phyloP scores from a whole-genome alignment of 2,329 filamentous ascomycete species.

The Hyphodiscus sp. region DNA sequence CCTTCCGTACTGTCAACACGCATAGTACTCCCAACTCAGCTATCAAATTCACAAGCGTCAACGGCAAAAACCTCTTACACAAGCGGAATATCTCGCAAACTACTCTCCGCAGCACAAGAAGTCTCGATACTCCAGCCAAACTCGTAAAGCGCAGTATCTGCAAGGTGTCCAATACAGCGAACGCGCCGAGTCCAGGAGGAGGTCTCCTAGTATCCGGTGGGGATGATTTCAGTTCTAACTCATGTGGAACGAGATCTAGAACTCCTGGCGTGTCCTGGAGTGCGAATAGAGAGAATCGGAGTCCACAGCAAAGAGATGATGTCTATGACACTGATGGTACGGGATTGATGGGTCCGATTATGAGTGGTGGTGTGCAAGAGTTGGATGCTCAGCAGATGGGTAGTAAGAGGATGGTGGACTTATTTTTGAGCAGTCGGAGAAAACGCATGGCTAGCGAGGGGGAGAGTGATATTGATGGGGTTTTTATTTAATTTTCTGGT shows the following conservation, averaged over 20 bases:
- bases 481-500: slow-evolving; percentile 4
- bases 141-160: slow-evolving; percentile 18
- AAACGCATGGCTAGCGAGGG: slow-evolving; percentile 36
- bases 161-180: slow-evolving; percentile 2
- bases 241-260: slow-evolving; percentile 5
- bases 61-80: slow-evolving; percentile 19
- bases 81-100: slow-evolving; percentile 19
- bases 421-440: slow-evolving; percentile 45
- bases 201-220: slow-evolving; percentile 22
- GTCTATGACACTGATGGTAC: slow-evolving; percentile 12
- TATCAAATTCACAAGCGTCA: slow-evolving; percentile 9
- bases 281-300: not conserved
- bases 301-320: slow-evolving; percentile 10
- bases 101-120: slow-evolving; percentile 19
- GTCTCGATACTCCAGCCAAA: slow-evolving; percentile 23
- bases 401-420: slow-evolving; percentile 47
- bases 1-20: not conserved
- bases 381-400: slow-evolving; percentile 34
- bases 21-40: slow-evolving; percentile 11
- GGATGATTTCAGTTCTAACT: slow-evolving; percentile 26
- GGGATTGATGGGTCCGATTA: slow-evolving; percentile 18
- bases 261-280: not conserved
- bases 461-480: slow-evolving; percentile 26
- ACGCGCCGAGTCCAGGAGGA: slow-evolving; percentile 21
- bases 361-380: slow-evolving; percentile 9